phyloP scores from a whole-genome alignment of 2,329 filamentous ascomycete genomes.

The Nemania abortiva region DNA sequence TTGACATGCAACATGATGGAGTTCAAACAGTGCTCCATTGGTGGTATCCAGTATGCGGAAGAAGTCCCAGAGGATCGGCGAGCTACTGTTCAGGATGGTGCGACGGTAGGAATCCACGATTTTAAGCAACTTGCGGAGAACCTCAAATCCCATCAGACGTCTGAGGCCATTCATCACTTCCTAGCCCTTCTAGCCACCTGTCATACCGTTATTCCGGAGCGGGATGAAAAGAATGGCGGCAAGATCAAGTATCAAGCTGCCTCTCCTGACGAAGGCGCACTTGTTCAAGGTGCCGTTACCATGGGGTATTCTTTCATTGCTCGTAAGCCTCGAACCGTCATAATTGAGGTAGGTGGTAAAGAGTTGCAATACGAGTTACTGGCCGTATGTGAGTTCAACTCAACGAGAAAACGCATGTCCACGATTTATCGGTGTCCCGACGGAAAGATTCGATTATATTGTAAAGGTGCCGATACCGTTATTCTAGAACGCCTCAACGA shows the following conservation, averaged over 20 bases:
- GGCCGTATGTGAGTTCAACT: conserved; percentile 99
- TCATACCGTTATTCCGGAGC: conserved; percentile 96
- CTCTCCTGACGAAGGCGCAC: conserved; percentile 95
- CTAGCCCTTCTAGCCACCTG: conserved; percentile 88
- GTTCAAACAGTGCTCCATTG: conserved; percentile 94
- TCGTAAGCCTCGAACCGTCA: conserved; percentile 88
- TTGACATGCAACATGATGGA: conserved; percentile 99
- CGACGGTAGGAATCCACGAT: conserved; percentile 84
- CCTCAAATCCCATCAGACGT: conserved; percentile 66
- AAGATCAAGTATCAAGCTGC: conserved; percentile 98
- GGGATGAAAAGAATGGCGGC: conserved; percentile 79
- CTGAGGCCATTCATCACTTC: conserved; percentile 78
- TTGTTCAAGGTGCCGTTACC: conserved; percentile 88
- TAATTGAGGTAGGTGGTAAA: conserved; percentile 79
- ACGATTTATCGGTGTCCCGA: conserved; percentile 96
- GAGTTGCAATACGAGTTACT: conserved; percentile 88
- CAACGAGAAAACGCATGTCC: conserved; percentile 96
- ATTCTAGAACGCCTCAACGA: conserved; percentile 90
- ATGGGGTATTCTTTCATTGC: conserved; percentile 93
- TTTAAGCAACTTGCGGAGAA: conserved; percentile 82
- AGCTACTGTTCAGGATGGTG: conserved; percentile 80
- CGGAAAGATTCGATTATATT: conserved; percentile 93
- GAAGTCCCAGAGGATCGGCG: conserved; percentile 91
- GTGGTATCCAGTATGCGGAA: conserved; percentile 92
- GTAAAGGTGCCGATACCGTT: conserved; percentile 97